Evolutionary conservation across 371 early-diverging fungal species (phyloP).

Genomic region (Mucor indicus): DNA sequence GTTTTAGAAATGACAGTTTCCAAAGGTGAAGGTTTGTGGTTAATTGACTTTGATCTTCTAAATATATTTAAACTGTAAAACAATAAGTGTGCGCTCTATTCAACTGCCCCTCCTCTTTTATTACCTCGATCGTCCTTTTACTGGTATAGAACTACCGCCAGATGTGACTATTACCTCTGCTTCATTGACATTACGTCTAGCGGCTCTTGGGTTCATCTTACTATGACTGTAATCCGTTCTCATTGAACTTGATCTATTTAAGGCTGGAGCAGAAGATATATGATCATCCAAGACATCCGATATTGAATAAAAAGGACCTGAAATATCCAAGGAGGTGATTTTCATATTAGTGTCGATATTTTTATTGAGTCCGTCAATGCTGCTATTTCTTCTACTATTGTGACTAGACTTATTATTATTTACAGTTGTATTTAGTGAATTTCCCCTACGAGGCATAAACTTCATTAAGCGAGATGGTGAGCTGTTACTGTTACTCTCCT

Average conservation of each 20-base stretch:
- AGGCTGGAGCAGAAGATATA: conserved; percentile 14
- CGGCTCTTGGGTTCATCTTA: conserved; percentile 36
- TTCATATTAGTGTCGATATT: too few relatives aligned
- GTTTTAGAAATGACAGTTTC: conserved; percentile 50
- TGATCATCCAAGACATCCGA: conserved; percentile 42
- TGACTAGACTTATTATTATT: too few relatives aligned
- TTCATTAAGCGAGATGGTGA: conserved; percentile 32
- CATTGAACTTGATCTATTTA: conserved; percentile 1
- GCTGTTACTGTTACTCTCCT: too few relatives aligned
- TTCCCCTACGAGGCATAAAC: conserved; percentile 40
- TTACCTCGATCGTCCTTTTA: conserved; percentile 39
- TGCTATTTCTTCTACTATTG: not conserved
- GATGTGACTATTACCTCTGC: conserved; percentile 36
- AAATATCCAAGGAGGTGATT: conserved; percentile 28
- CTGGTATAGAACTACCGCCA: conserved; percentile 35
- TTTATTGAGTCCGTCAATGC: not conserved
- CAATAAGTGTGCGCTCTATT: too few relatives aligned
- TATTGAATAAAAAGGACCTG: conserved; percentile 51
- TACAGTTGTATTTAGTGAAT: not conserved
- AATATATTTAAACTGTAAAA: conserved; percentile 37
- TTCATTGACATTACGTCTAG: conserved; percentile 40
- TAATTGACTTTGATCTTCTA: conserved; percentile 23
- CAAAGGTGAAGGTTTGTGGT: conserved; percentile 40
- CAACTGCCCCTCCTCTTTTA: too few relatives aligned
- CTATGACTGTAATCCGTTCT: too few relatives aligned